These are phyloP conservation scores for Colletotrichum liriopes DNA, from an alignment of 2,329 filamentous ascomycete species.

Conservation along the genomic window DNA sequence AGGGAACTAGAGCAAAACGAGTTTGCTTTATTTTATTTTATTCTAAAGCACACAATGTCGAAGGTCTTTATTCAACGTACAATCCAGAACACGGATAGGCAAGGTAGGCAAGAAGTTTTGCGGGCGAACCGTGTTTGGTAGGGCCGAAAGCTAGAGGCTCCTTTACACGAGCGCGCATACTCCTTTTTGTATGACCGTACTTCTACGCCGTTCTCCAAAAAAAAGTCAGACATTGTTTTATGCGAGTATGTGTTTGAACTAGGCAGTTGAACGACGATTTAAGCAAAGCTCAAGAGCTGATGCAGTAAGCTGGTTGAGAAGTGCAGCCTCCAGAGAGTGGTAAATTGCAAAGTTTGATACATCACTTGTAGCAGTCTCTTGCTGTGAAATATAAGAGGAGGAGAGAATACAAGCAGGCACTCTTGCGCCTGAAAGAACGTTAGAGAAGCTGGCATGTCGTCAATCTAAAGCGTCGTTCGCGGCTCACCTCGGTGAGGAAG, in stretches of 20 bases:
- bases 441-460: constrained; percentile 1
- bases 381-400: rapidly evolving
- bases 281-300: not conserved
- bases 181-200: too few species aligned
- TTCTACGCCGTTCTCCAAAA: too few species aligned
- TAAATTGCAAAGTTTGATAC: too few species aligned
- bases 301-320: not conserved
- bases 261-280: not conserved
- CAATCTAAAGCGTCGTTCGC: not conserved
- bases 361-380: rapidly evolving
- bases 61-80: too few species aligned
- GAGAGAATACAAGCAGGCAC: not conserved
- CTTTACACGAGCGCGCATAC: too few species aligned
- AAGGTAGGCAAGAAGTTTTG: too few species aligned
- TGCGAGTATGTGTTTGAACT: too few species aligned
- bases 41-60: not conserved
- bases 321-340: not conserved
- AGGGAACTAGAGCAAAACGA: not conserved
- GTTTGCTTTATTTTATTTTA: too few species aligned
- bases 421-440: not conserved
- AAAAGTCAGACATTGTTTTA: too few species aligned
- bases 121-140: too few species aligned
- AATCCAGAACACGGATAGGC: too few species aligned
- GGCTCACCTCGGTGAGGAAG: constrained; percentile 14
- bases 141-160: too few species aligned